Base-by-base conservation (phyloP, 106 monocot genomes). In the Acanthochlamys bracteata region DNA sequence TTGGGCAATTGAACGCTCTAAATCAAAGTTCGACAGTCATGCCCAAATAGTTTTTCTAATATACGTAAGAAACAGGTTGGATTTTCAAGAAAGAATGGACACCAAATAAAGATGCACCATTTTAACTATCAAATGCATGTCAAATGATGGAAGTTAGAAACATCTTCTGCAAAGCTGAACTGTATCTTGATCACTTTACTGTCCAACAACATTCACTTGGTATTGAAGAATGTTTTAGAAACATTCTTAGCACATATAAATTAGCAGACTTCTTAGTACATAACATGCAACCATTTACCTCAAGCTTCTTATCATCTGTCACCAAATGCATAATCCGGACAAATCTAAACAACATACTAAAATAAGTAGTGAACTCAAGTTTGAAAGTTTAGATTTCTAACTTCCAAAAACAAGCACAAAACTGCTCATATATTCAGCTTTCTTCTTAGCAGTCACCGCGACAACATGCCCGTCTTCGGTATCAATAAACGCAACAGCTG, bases 361-460 rank as follows among this genome's bases (percentile, higher is more conserved):
- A 14, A 41, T 63, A 11, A n/a, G 9, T 25, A 24, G 49, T 49
- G 9, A 49, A 49, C 12, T 49, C 49, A 10, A 1, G 16, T 21
- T 25, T 53, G 39, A 46, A 57, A 74, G 45, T 56, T 49, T 42
- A 71, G 52, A 60, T 33, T 25, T 2, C 11, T 16, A 60, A 13
- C 60, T n/a, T 24, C 2, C 47, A 25, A 51, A 17, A 7, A 25
- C 20, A 14, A 21, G 10, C 22, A 52, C 55, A 73, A 39, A 90
- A 90, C 90, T 95, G 95, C 61, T 96, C 96, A 56, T 91, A 96
- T 78, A 90, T 69, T 78, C 91, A 90, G n/a, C n/a, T n/a, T n/a
- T n/a, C n/a, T n/a, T n/a, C n/a, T n/a, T n/a, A n/a, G n/a, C n/a
- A n/a, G n/a, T n/a, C n/a, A n/a, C n/a, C n/a, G n/a, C n/a, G n/a